phyloP scores from a whole-genome alignment of 106 monocot genomes.

The Dendrobium huoshanense region DNA sequence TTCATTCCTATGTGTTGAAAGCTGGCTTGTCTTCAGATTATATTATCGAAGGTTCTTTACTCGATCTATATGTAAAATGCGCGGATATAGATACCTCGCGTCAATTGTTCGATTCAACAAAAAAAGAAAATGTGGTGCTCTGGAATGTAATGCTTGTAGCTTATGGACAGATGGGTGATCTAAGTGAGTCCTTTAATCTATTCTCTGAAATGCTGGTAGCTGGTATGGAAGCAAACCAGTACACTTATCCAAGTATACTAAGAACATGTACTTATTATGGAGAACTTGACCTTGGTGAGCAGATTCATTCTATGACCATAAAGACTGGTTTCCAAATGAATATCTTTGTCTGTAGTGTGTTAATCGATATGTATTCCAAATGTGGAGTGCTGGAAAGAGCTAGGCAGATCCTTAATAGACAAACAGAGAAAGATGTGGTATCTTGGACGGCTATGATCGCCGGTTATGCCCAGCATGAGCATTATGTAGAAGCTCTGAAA shows the following conservation, averaged over 20 bases:
- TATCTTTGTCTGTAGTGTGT: slow-evolving; percentile 58
- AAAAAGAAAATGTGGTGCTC: slow-evolving; percentile 56
- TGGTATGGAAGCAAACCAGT: slow-evolving; percentile 53
- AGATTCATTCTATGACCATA: slow-evolving; percentile 55
- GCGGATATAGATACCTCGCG: slow-evolving; percentile 42
- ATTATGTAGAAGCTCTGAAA: slow-evolving; percentile 56
- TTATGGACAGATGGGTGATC: slow-evolving; percentile 53
- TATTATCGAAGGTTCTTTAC: slow-evolving; percentile 80
- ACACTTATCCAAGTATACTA: slow-evolving; percentile 78
- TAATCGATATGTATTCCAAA: slow-evolving; percentile 90
- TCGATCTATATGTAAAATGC: slow-evolving; percentile 86
- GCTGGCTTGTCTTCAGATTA: slow-evolving; percentile 60
- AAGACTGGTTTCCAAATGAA: slow-evolving; percentile 56
- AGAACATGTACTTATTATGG: slow-evolving; percentile 61
- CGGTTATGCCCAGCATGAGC: slow-evolving; percentile 66
- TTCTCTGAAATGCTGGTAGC: slow-evolving; percentile 57
- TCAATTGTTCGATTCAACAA: slow-evolving; percentile 37
- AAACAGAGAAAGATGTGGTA: slow-evolving; percentile 60
- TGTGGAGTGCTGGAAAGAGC: slow-evolving; percentile 50
- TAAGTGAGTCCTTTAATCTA: slow-evolving; percentile 45
- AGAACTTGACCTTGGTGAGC: slow-evolving; percentile 54
- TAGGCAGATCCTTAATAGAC: slow-evolving; percentile 40
- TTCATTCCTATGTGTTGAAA: slow-evolving; percentile 60
- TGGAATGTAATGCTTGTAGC: slow-evolving; percentile 95
- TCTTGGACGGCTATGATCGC: slow-evolving; percentile 94